Percentiles rank a stretch among this genome's conserved stretches.
Evolutionary conservation across 2,329 filamentous ascomycete species (phyloP).

Genomic region (Talaromyces sp.): DNA sequence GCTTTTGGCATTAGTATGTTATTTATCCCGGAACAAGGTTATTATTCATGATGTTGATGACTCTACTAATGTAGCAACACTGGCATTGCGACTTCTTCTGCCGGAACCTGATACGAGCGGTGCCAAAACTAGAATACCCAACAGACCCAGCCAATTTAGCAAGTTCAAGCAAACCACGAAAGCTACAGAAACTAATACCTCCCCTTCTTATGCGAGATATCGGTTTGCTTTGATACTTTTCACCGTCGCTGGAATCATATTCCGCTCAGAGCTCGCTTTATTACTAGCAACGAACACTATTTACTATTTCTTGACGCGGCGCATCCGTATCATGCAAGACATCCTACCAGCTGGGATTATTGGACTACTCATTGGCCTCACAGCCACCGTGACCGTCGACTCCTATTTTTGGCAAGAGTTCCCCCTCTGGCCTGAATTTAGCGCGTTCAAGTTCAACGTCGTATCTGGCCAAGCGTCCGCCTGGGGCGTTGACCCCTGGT

Average conservation of each 20-base stretch:
- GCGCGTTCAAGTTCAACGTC: conserved; percentile 87
- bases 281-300: conserved; percentile 65
- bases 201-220: conserved; percentile 43
- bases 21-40: not conserved
- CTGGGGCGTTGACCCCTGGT: conserved; percentile 82
- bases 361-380: conserved; percentile 62
- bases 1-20: conserved; percentile 76
- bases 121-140: not conserved
- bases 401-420: conserved; percentile 86
- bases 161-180: not conserved
- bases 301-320: conserved; percentile 56
- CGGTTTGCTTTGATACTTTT: conserved; percentile 67
- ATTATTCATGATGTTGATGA: not conserved
- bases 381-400: conserved; percentile 69
- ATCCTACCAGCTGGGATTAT: conserved; percentile 63
- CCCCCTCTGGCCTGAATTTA: conserved; percentile 82
- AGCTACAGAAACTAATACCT: not conserved
- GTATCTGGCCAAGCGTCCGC: conserved; percentile 73
- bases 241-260: conserved; percentile 74
- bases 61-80: conserved; percentile 27
- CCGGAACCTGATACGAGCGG: conserved; percentile 32
- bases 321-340: conserved; percentile 47
- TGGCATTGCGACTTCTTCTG: conserved; percentile 46
- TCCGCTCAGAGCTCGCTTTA: conserved; percentile 83
- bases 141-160: not conserved